These are phyloP conservation scores for Moesziomyces sp. DNA, from an alignment of 1,284 basidiomycete genomes.

Conservation along the genomic window DNA sequence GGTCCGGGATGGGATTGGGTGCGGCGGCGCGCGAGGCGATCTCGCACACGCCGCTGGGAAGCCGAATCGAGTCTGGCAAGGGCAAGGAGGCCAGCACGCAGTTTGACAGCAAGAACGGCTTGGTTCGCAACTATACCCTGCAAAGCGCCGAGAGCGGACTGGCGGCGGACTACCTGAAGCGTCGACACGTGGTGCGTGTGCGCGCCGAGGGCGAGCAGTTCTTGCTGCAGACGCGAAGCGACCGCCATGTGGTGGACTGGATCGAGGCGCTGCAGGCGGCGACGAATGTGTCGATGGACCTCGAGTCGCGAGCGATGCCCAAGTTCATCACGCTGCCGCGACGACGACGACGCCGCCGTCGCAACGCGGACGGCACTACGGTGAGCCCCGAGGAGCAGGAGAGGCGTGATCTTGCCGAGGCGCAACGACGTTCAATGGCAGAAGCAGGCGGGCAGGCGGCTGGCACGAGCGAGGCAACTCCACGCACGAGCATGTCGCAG, in stretches of 20 bases:
- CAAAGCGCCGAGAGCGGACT: conserved; percentile 91
- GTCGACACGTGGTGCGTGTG: conserved; percentile 93
- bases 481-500: conserved; percentile 22
- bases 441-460: conserved; percentile 31
- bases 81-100: conserved; percentile 11
- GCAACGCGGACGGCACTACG: conserved; percentile 39
- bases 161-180: conserved; percentile 93
- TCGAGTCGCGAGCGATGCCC: conserved; percentile 79
- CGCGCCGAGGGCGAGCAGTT: conserved; percentile 96
- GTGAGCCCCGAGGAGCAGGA: conserved; percentile 48
- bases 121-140: conserved; percentile 79
- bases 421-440: conserved; percentile 56
- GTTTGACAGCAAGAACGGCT: conserved; percentile 49
- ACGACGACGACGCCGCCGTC: conserved; percentile 56
- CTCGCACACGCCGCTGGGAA: conserved; percentile 34
- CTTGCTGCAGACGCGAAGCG: conserved; percentile 86
- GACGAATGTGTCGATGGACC: conserved; percentile 89
- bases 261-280: conserved; percentile 96
- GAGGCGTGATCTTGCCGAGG: conserved; percentile 57
- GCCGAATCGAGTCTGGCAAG: conserved; percentile 12
- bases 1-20: conserved; percentile 28
- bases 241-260: conserved; percentile 89
- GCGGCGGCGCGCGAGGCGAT: conserved; percentile 47
- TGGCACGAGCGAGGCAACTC: conserved; percentile 6
- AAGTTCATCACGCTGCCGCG: conserved; percentile 67